Percentiles rank a stretch among this genome's conserved stretches.
Conservation (phyloP, 495 filamentous ascomycete genomes). For the Letharia columbiana region DNA sequence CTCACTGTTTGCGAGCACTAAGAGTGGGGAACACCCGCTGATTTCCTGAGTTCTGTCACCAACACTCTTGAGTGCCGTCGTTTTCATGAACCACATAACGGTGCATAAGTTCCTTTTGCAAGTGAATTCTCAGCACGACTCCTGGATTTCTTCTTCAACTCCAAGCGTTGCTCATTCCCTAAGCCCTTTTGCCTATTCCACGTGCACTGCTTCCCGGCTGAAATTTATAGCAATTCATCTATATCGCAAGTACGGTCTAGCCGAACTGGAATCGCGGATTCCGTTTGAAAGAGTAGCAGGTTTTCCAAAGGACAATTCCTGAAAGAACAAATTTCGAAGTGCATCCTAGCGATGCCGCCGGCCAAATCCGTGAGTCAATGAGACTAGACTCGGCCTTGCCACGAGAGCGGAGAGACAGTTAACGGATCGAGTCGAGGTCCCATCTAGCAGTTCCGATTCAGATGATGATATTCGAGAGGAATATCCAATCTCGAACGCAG, state of each 20-base stretch:
- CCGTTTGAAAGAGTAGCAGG: too few species aligned
- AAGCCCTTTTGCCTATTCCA: too few species aligned
- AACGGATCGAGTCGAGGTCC: neutral
- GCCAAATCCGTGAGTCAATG: neutral
- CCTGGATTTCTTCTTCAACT: too few species aligned
- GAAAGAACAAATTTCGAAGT: neutral
- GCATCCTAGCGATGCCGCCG: neutral
- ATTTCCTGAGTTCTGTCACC: too few species aligned
- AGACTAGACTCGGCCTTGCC: neutral
- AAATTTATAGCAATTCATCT: neutral
- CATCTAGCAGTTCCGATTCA: neutral
- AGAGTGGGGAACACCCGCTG: too few species aligned
- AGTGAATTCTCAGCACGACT: too few species aligned
- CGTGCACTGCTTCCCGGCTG: too few species aligned
- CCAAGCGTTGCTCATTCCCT: too few species aligned
- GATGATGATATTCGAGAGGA: neutral
- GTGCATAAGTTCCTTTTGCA: too few species aligned
- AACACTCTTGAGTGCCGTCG: too few species aligned
- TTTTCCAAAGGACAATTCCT: neutral
- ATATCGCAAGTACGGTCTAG: slow-evolving; percentile 6
- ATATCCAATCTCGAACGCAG: slow-evolving; percentile 1
- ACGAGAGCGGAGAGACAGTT: neutral
- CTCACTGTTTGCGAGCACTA: too few species aligned
- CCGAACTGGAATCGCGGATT: neutral
- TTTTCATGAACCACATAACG: too few species aligned